Percentiles rank a stretch among this genome's conserved stretches.
phyloP scores from a whole-genome alignment of 352 stramenopile genomes.

The Thalassiosira ordinaria region DNA sequence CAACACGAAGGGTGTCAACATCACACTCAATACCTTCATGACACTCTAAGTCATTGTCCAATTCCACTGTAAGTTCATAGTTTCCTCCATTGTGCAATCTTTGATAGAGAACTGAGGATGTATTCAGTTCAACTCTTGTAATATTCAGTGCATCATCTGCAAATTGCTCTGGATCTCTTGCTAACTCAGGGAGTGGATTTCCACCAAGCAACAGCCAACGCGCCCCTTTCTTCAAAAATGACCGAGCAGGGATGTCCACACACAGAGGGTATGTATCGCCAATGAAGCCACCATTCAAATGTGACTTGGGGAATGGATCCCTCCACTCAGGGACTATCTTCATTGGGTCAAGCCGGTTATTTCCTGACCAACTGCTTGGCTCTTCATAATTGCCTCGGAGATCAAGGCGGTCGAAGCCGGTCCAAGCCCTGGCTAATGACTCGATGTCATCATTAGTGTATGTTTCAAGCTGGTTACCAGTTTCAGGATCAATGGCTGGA shows the following conservation, averaged over 20 bases:
- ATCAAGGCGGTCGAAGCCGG: conserved; percentile 57
- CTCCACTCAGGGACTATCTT: conserved; percentile 57
- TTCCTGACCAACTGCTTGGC: not conserved
- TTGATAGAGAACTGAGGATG: conserved; percentile 40
- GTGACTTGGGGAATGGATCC: conserved; percentile 76
- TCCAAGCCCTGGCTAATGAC: conserved; percentile 67
- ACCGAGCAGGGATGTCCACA: conserved; percentile 52
- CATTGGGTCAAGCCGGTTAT: conserved; percentile 63
- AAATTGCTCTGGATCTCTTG: conserved; percentile 51
- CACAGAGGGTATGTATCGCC: conserved; percentile 73
- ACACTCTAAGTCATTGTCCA: conserved; percentile 43
- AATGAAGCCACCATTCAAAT: conserved; percentile 64
- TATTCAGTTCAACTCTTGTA: conserved; percentile 33
- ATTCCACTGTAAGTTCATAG: conserved; percentile 41
- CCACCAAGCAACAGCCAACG: conserved; percentile 59
- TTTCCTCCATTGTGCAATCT: conserved; percentile 48
- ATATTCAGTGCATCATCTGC: conserved; percentile 21
- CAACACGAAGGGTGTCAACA: conserved; percentile 69
- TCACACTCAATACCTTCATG: conserved; percentile 53
- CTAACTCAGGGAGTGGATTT: conserved; percentile 41
- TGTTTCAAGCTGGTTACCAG: conserved; percentile 47
- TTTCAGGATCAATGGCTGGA: conserved; percentile 34
- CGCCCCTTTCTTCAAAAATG: conserved; percentile 68
- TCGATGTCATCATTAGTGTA: conserved; percentile 76
- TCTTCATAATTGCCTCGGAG: conserved; percentile 53